phyloP scores from a whole-genome alignment of 495 filamentous ascomycete species.

The Xylaria intraflava region DNA sequence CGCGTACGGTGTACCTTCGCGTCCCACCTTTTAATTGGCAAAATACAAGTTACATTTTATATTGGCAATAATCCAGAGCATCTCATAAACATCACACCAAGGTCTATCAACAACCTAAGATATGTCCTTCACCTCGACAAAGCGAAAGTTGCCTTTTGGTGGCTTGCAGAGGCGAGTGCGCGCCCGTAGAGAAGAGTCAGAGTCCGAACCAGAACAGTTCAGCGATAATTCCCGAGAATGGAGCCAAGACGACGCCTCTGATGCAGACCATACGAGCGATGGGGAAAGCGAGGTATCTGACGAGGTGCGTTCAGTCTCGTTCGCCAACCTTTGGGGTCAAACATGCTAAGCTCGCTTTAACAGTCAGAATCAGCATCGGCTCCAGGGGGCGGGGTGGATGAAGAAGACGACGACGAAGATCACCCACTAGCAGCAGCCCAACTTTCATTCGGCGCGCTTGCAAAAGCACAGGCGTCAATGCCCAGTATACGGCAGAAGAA shows the following conservation, averaged over 20 bases:
- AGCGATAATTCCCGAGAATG: conserved; percentile 26
- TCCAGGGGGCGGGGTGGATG: conserved; percentile 12
- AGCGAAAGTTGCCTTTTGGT: conserved; percentile 17
- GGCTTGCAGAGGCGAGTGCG: conserved; percentile 55
- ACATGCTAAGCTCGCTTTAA: neutral
- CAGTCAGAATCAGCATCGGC: conserved; percentile 15
- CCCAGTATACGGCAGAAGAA: conserved; percentile 17
- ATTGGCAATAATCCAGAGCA: too few relatives aligned
- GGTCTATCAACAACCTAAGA: neutral
- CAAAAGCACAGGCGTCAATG: conserved; percentile 72
- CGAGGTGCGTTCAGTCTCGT: neutral
- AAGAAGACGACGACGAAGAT: conserved; percentile 27
- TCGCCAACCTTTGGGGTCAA: neutral
- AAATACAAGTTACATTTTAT: too few relatives aligned
- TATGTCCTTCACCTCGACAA: conserved; percentile 9
- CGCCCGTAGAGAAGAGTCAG: conserved; percentile 50
- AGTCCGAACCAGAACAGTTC: conserved; percentile 39
- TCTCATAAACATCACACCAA: neutral
- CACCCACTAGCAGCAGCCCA: conserved; percentile 38
- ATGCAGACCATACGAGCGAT: conserved; percentile 11
- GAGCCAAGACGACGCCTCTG: conserved; percentile 27
- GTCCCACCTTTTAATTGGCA: too few relatives aligned
- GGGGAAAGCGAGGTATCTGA: neutral
- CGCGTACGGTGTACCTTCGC: too few relatives aligned
- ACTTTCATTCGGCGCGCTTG: conserved; percentile 82